phyloP scores from a whole-genome alignment of 345 rosid genomes.

The Orychophragmus violaceus region DNA sequence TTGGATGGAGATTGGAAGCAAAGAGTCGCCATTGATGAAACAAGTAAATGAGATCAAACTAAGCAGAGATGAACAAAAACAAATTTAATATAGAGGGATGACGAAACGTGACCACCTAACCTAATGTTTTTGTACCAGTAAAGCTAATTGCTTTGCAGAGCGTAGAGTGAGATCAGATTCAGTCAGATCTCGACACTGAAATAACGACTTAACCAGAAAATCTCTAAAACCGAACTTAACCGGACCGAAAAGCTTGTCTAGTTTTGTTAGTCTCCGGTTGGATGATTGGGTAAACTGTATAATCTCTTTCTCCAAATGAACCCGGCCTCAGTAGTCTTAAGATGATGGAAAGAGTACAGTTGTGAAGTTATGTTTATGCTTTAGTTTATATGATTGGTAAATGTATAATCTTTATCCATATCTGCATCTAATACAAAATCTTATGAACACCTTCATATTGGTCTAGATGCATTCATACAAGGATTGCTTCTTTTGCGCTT shows the following conservation, averaged over 20 bases:
- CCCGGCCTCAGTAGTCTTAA: too few species aligned
- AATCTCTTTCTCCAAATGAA: too few species aligned
- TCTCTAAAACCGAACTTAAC: neutral
- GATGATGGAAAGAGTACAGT: too few species aligned
- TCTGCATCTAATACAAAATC: neutral
- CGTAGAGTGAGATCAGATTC: slow-evolving; percentile 11
- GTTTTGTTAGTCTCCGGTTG: too few species aligned
- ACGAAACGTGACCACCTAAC: slow-evolving; percentile 24
- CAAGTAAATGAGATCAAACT: neutral
- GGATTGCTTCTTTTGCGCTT: slow-evolving; percentile 52
- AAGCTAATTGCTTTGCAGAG: slow-evolving; percentile 12
- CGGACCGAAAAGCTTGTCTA: neutral
- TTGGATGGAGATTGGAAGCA: slow-evolving; percentile 38
- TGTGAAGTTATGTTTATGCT: neutral
- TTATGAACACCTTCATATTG: neutral
- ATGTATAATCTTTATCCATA: neutral
- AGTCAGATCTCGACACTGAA: slow-evolving; percentile 6
- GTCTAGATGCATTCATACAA: slow-evolving; percentile 20
- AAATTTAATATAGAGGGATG: too few species aligned
- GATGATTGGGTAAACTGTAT: too few species aligned
- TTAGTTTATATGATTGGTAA: neutral
- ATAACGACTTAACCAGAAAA: neutral
- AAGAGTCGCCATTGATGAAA: slow-evolving; percentile 32
- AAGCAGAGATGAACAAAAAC: neutral
- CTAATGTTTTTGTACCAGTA: slow-evolving; percentile 1